Base-by-base conservation (phyloP, 352 stramenopile species). In the Pythium vanterpoolii region DNA sequence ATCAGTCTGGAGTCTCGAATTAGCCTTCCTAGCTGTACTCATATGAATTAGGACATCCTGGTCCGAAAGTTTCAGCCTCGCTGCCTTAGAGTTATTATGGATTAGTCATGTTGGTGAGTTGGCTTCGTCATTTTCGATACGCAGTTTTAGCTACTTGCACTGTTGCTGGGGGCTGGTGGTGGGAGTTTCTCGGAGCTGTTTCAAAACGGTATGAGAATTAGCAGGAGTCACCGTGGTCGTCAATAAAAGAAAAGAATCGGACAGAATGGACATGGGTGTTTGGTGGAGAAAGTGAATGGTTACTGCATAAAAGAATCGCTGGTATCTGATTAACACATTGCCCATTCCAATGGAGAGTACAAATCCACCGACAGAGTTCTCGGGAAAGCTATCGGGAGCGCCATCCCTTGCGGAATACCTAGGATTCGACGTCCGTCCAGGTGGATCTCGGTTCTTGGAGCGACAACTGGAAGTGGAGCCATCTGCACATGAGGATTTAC, bases 391-490 rank as follows among this genome's bases (percentile, higher is more conserved):
- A 30, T 34, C 16, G 67, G 63, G 47, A 77, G 70, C 44, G 60
- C 43, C 43, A 59, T 61, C 50, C 59, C 66, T 68, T 47, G 52
- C 16, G 66, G 63, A 71, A 74, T 77, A 61, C 70, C 60, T 18
- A 74, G 66, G 45, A 73, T 66, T 58, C 69, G 70, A 73, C 58
- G 62, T 48, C 62, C 60, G 60, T 74, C 66, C 34, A 77, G 73
- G 14, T 73, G 56, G 49, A 73, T 59, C 53, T 60, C 49, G 53
- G 64, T 72, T 65, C 61, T 68, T 67, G 64, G 61, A 51, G 63
- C 61, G 59, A 65, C 54, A 60, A 79, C 74, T 49, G 53, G 64
- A 63, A 63, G 39, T 67, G 68, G 64, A 67, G 30, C 47, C 55
- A 74, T 39, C 62, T 56, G 62, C 59, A 66, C 56, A 24, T 69